A percentile compares a stretch with the other conserved stretches of the same genome.
Evolutionary conservation across 148 eudicot genomes (phyloP).

Genomic region (Fagopyrum tataricum): DNA sequence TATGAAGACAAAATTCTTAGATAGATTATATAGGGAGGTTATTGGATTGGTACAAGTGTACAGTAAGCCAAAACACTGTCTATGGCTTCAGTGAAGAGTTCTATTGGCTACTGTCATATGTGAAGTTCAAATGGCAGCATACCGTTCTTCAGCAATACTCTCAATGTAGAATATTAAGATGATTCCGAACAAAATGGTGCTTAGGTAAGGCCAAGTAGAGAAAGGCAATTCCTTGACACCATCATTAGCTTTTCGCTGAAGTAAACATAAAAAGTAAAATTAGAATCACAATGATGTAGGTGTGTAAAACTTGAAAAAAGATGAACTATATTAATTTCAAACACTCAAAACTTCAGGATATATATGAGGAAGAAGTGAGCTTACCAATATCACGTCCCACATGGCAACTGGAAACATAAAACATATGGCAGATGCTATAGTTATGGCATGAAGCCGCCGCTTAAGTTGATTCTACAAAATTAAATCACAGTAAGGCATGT

Average conservation of each 20-base stretch:
- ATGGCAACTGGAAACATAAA: conserved; percentile 97
- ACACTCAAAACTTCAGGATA: not conserved
- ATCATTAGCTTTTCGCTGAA: conserved; percentile 63
- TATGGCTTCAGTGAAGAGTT: not conserved
- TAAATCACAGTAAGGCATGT: not conserved
- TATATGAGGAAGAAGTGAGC: conserved; percentile 11
- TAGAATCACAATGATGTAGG: not conserved
- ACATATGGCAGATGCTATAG: conserved; percentile 92
- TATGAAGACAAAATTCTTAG: not conserved
- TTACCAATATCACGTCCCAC: conserved; percentile 91
- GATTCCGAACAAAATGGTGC: conserved; percentile 68
- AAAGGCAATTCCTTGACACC: conserved; percentile 51
- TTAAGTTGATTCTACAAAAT: conserved; percentile 78
- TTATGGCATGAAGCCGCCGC: conserved; percentile 83
- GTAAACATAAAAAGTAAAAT: conserved; percentile 8
- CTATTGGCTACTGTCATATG: not conserved
- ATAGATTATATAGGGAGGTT: not conserved
- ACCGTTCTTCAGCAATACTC: conserved; percentile 97
- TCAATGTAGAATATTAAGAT: conserved; percentile 85
- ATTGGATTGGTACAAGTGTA: not conserved
- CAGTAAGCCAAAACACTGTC: not conserved
- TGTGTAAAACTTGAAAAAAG: not conserved
- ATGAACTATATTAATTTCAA: conserved; percentile 9
- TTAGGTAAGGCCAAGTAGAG: conserved; percentile 71
- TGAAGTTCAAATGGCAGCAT: conserved; percentile 13